These are phyloP conservation scores for Aspergillus clavatus DNA, from an alignment of 2,329 filamentous ascomycete genomes.

Conservation along the genomic window DNA sequence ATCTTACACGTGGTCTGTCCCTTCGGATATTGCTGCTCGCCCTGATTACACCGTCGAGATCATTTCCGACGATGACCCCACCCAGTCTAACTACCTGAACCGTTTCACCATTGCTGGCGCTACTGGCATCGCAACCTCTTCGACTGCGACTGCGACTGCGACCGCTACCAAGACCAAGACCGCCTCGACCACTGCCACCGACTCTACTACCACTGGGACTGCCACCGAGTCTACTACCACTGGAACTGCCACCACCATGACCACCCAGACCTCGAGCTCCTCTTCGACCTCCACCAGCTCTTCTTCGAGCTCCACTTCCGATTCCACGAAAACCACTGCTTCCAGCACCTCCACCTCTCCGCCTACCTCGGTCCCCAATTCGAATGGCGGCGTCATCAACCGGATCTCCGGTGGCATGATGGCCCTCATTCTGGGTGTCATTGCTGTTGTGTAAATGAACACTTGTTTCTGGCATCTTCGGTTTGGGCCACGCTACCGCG, in stretches of 20 bases:
- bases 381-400: slow-evolving; percentile 28
- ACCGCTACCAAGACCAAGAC: slow-evolving; percentile 21
- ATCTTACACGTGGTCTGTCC: slow-evolving; percentile 46
- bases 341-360: slow-evolving; percentile 19
- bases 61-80: slow-evolving; percentile 42
- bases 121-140: slow-evolving; percentile 34
- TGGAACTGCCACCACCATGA: slow-evolving; percentile 18
- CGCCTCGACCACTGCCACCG: no score
- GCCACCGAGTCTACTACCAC: slow-evolving; percentile 20
- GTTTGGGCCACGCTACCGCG: background rate
- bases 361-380: slow-evolving; percentile 23
- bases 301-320: slow-evolving; percentile 12
- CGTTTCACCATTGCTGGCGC: slow-evolving; percentile 48
- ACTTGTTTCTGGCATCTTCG: background rate
- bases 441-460: slow-evolving; percentile 32
- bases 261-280: slow-evolving; percentile 21
- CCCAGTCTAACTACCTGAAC: slow-evolving; percentile 49
- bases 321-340: slow-evolving; percentile 16
- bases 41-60: slow-evolving; percentile 52
- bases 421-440: slow-evolving; percentile 31
- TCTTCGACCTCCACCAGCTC: slow-evolving; percentile 15
- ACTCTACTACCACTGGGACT: slow-evolving; percentile 20
- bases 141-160: slow-evolving; percentile 17
- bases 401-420: slow-evolving; percentile 34
- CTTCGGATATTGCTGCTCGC: slow-evolving; percentile 37